A percentile compares a stretch with the other conserved stretches of the same genome.
Evolutionary conservation across 2,329 filamentous ascomycete genomes (phyloP).

Genomic region (Fusarium circinatum): DNA sequence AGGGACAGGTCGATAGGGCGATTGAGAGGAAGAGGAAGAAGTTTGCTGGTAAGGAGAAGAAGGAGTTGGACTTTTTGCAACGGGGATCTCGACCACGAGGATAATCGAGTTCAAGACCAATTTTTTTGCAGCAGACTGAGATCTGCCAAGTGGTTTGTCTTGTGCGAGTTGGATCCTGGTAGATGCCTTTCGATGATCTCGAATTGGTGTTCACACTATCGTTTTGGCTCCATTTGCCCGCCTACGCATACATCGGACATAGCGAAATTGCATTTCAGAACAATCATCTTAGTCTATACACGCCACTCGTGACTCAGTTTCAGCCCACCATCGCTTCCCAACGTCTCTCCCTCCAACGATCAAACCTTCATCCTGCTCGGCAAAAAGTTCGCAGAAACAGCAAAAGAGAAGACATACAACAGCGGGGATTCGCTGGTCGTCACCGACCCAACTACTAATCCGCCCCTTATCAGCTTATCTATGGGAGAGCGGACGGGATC

Average conservation of each 20-base stretch:
- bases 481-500: constrained; percentile 17
- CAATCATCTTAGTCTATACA: not conserved
- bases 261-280: not conserved
- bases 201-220: not conserved
- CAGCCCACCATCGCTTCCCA: not conserved
- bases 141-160: not conserved
- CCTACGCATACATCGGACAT: not conserved
- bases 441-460: constrained; percentile 20
- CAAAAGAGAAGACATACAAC: constrained; percentile 9
- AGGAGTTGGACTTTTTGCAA: constrained; percentile 64
- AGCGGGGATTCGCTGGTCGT: constrained; percentile 21
- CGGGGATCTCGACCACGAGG: constrained; percentile 39
- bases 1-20: constrained; percentile 82
- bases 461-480: constrained; percentile 6
- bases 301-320: not conserved
- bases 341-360: too few species aligned
- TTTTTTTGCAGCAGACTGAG: not conserved
- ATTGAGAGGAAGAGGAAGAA: constrained; percentile 93
- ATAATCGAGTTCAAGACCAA: not conserved
- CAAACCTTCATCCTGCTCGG: not conserved
- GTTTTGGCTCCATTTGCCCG: not conserved
- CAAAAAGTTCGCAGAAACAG: not conserved
- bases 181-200: not conserved
- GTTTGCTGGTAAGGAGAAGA: constrained; percentile 85
- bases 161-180: not conserved